Evolutionary conservation across 225 moss, liverwort and hornwort species (phyloP).

Genomic region (Climacium dendroides): DNA sequence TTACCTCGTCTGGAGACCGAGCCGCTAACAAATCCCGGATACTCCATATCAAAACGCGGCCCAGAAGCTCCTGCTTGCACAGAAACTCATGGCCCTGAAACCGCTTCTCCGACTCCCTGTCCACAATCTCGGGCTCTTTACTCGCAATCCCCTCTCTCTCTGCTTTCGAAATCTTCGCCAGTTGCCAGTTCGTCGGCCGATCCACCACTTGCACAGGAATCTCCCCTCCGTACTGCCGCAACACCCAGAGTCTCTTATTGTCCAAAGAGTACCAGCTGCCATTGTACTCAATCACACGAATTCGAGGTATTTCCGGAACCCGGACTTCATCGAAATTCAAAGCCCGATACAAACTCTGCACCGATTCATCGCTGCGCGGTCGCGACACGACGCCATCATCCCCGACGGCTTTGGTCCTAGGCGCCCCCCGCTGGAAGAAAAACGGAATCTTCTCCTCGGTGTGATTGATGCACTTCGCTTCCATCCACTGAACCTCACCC

Average conservation of each 20-base stretch:
- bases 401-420: neutral
- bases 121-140: slow-evolving; percentile 18
- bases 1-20: slow-evolving; percentile 26
- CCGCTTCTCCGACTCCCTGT: slow-evolving; percentile 31
- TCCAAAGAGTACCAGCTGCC: slow-evolving; percentile 42
- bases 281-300: slow-evolving; percentile 28
- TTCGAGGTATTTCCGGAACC: slow-evolving; percentile 24
- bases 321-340: slow-evolving; percentile 1
- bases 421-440: slow-evolving; percentile 34
- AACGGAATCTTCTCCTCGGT: slow-evolving; percentile 9
- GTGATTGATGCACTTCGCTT: slow-evolving; percentile 17
- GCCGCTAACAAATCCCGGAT: slow-evolving; percentile 18
- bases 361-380: slow-evolving; percentile 27
- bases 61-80: slow-evolving; percentile 33
- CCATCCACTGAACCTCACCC: slow-evolving; percentile 17
- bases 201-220: slow-evolving; percentile 38
- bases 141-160: neutral
- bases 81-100: slow-evolving; percentile 24
- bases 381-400: slow-evolving; percentile 2
- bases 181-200: slow-evolving; percentile 17
- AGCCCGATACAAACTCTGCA: slow-evolving; percentile 12
- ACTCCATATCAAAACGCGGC: slow-evolving; percentile 18
- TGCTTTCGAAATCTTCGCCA: neutral
- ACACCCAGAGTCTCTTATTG: slow-evolving; percentile 42
- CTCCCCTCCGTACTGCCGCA: slow-evolving; percentile 19